These are phyloP conservation scores for Kwoniella bestiolae DNA, from an alignment of 768 basidiomycete genomes.

Conservation along the genomic window DNA sequence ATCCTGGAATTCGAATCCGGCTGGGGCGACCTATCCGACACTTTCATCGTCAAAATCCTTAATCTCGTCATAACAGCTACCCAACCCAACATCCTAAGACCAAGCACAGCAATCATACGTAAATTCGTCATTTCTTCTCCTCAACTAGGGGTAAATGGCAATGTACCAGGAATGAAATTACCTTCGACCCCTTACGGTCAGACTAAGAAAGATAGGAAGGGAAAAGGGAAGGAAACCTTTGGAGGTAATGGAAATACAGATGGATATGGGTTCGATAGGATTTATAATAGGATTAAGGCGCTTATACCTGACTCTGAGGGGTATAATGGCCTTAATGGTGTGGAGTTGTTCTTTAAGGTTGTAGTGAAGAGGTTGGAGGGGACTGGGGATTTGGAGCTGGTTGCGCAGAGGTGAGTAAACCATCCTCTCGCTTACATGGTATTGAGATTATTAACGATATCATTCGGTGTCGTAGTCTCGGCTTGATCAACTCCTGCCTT, in stretches of 20 bases:
- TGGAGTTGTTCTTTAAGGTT: constrained; percentile 33
- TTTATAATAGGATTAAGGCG: constrained; percentile 34
- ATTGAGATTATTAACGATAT: neutral
- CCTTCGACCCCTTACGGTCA: constrained; percentile 25
- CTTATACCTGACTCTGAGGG: constrained; percentile 10
- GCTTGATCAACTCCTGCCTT: constrained; percentile 41
- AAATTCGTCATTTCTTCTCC: constrained; percentile 47
- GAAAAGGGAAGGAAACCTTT: constrained; percentile 20
- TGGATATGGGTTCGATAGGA: constrained; percentile 39
- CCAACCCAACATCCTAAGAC: constrained; percentile 48
- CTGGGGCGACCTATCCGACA: constrained; percentile 39
- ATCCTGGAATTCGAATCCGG: constrained; percentile 48
- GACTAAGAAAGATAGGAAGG: constrained; percentile 24
- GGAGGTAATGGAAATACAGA: constrained; percentile 3
- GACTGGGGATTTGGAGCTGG: constrained; percentile 47
- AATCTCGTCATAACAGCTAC: constrained; percentile 29
- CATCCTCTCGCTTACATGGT: neutral
- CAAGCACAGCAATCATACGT: constrained; percentile 48
- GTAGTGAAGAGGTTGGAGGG: constrained; percentile 43
- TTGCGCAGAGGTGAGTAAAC: constrained; percentile 44
- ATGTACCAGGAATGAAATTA: constrained; percentile 21
- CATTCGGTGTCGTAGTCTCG: constrained; percentile 27
- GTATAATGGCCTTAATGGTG: constrained; percentile 3
- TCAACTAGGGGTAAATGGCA: constrained; percentile 7
- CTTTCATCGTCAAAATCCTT: constrained; percentile 38